Percentiles rank a stretch among this genome's conserved stretches.
Evolutionary conservation across 2,329 filamentous ascomycete genomes (phyloP).

Genomic region (Penicillium sp.): DNA sequence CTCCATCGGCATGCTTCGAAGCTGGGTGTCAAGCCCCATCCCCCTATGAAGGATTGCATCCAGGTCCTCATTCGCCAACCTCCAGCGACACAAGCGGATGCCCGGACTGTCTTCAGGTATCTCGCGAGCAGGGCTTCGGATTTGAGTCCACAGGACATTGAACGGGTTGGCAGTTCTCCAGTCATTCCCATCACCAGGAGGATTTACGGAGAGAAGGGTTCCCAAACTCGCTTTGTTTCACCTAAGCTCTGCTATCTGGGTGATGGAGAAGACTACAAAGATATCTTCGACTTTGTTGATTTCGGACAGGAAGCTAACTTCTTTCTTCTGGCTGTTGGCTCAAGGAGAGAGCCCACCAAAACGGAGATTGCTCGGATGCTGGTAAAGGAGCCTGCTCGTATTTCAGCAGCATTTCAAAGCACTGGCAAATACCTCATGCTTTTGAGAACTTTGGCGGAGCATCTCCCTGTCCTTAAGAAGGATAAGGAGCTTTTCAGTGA

Average conservation of each 20-base stretch:
- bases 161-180: constrained; percentile 57
- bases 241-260: constrained; percentile 80
- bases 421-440: constrained; percentile 82
- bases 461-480: constrained; percentile 62
- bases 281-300: constrained; percentile 96
- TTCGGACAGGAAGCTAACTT: constrained; percentile 83
- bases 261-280: constrained; percentile 64
- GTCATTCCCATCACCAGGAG: constrained; percentile 63
- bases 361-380: constrained; percentile 76
- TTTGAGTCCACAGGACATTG: constrained; percentile 57
- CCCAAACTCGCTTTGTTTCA: constrained; percentile 52
- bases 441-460: constrained; percentile 73
- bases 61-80: constrained; percentile 66
- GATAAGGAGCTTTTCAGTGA: constrained; percentile 72
- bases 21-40: constrained; percentile 80
- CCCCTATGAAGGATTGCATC: constrained; percentile 70
- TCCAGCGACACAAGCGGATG: constrained; percentile 61
- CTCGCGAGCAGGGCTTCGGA: constrained; percentile 73
- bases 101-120: constrained; percentile 72
- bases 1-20: constrained; percentile 76
- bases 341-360: constrained; percentile 85
- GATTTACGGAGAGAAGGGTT: constrained; percentile 39
- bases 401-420: constrained; percentile 73
- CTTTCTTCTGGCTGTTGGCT: constrained; percentile 82
- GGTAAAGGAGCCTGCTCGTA: constrained; percentile 74